Evolutionary conservation across 495 filamentous ascomycete genomes (phyloP).

Genomic region (Bathelium albidoporum): DNA sequence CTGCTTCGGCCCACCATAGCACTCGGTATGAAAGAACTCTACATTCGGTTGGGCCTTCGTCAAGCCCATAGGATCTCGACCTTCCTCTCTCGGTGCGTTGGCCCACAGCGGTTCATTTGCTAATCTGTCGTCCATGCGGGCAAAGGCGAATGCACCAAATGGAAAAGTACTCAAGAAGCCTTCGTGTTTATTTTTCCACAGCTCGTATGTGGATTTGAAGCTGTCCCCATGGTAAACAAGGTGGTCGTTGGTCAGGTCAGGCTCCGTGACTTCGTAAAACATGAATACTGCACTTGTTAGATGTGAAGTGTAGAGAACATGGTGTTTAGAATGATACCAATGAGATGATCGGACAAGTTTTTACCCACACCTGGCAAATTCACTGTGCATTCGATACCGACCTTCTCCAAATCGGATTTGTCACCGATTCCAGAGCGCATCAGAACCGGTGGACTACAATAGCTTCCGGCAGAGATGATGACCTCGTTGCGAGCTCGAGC

Average conservation of each 20-base stretch:
- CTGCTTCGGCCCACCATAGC: slow-evolving; percentile 44
- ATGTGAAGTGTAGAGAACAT: too few relatives aligned
- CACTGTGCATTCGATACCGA: slow-evolving; percentile 11
- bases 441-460: slow-evolving; percentile 13
- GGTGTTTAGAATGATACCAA: not conserved
- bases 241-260: slow-evolving; percentile 35
- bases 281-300: slow-evolving; percentile 22
- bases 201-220: slow-evolving; percentile 30
- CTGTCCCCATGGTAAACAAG: slow-evolving; percentile 35
- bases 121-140: slow-evolving; percentile 40
- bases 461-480: slow-evolving; percentile 11
- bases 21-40: slow-evolving; percentile 44
- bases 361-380: slow-evolving; percentile 15
- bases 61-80: slow-evolving; percentile 44
- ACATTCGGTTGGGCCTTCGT: slow-evolving; percentile 39
- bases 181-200: slow-evolving; percentile 40
- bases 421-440: slow-evolving; percentile 14
- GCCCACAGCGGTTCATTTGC: slow-evolving; percentile 36
- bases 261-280: slow-evolving; percentile 41
- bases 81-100: slow-evolving; percentile 31
- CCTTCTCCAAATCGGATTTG: slow-evolving; percentile 10
- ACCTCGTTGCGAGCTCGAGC: slow-evolving; percentile 12
- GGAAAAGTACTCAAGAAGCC: slow-evolving; percentile 43
- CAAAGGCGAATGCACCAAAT: slow-evolving; percentile 45
- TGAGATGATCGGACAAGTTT: slow-evolving; percentile 10